Percentiles rank a stretch among this genome's conserved stretches.
Evolutionary conservation across 768 basidiomycete genomes (phyloP).

Genomic region (Candolleomyces efflorescens): DNA sequence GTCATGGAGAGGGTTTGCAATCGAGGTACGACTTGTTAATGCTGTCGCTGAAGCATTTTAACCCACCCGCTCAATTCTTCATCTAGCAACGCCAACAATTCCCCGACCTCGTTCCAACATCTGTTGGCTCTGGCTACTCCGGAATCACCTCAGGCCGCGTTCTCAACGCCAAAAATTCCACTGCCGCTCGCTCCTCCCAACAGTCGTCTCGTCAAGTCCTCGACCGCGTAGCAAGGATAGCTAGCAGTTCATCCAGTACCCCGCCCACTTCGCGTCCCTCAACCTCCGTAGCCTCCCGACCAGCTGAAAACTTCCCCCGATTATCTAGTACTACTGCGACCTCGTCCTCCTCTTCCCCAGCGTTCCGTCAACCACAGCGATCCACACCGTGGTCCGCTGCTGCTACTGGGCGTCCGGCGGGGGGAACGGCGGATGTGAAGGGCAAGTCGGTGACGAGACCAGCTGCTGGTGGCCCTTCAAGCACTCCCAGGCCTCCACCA

Average conservation of each 20-base stretch:
- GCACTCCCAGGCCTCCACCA: slow-evolving; percentile 24
- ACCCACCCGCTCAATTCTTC: background rate
- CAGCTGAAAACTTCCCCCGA: slow-evolving; percentile 32
- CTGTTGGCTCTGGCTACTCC: slow-evolving; percentile 64
- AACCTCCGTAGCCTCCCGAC: slow-evolving; percentile 13
- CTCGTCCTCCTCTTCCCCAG: slow-evolving; percentile 19
- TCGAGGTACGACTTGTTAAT: slow-evolving; percentile 52
- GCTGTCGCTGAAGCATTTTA: background rate
- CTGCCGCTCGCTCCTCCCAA: slow-evolving; percentile 51
- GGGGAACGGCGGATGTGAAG: slow-evolving; percentile 3
- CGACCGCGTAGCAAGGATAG: slow-evolving; percentile 87
- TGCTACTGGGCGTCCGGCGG: slow-evolving; percentile 16
- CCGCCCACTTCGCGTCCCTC: background rate
- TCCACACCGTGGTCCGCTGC: slow-evolving; percentile 60
- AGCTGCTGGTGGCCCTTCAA: slow-evolving; percentile 2
- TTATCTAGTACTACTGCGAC: slow-evolving; percentile 20
- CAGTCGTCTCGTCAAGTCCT: slow-evolving; percentile 66
- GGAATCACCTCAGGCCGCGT: slow-evolving; percentile 80
- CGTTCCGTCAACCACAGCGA: slow-evolving; percentile 43
- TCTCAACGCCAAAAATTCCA: slow-evolving; percentile 77
- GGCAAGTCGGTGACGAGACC: background rate
- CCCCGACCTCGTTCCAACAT: slow-evolving; percentile 64
- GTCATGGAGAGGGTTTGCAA: slow-evolving; percentile 81
- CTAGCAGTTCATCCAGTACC: slow-evolving; percentile 36
- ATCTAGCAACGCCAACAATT: slow-evolving; percentile 79